These are phyloP conservation scores for Pascua guehoae DNA, from an alignment of 1,284 basidiomycete species.

Conservation along the genomic window DNA sequence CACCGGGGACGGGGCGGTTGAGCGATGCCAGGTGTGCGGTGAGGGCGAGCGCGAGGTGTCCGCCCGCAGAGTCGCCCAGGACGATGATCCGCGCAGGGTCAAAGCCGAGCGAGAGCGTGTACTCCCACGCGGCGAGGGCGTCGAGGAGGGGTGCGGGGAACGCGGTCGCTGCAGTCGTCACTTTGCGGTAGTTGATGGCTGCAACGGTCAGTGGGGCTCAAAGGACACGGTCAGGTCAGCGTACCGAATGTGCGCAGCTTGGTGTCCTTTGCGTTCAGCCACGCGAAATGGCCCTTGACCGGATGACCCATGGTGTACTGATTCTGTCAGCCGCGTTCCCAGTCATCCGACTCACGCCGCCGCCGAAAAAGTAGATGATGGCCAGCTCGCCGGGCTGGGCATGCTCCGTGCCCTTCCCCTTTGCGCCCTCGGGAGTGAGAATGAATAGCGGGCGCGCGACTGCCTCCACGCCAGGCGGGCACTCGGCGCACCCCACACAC, in stretches of 20 bases:
- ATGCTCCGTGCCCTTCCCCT: background rate
- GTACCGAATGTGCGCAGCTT: conserved; percentile 9
- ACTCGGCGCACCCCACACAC: background rate
- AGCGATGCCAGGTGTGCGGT: conserved; percentile 11
- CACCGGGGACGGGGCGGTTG: conserved; percentile 49
- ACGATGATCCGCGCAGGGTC: conserved; percentile 11
- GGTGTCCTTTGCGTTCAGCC: conserved; percentile 6
- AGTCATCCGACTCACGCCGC: conserved; percentile 2
- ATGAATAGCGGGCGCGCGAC: conserved; percentile 14
- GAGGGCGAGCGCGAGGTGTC: conserved; percentile 12
- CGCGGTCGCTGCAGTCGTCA: background rate
- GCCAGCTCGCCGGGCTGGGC: conserved; percentile 23
- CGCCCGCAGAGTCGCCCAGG: conserved; percentile 18
- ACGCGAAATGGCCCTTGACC: too few relatives aligned
- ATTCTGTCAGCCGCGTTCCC: too few relatives aligned
- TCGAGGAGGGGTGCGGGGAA: conserved; percentile 20
- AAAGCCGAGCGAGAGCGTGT: conserved; percentile 12
- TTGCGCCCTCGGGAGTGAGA: conserved; percentile 14
- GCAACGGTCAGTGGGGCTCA: background rate
- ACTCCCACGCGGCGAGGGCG: conserved; percentile 19
- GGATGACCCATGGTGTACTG: too few relatives aligned
- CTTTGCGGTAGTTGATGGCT: conserved; percentile 17
- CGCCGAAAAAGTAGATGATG: conserved; percentile 26
- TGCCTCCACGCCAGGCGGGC: background rate
- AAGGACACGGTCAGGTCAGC: background rate